A percentile compares a stretch with the other conserved stretches of the same genome.
Conservation (phyloP, 805 yeast genomes). For the Candida insectorum region DNA sequence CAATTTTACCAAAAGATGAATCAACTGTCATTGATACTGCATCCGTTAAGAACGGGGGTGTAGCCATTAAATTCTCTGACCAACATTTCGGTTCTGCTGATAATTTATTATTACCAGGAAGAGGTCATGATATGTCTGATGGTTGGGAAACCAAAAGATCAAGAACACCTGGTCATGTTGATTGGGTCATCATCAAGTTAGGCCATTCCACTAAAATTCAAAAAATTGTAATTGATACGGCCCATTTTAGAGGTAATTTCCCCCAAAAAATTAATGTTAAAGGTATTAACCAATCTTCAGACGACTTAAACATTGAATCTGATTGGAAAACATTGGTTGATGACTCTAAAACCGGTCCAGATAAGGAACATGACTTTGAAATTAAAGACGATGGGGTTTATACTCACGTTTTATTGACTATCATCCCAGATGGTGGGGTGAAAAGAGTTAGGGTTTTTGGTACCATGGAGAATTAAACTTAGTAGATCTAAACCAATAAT, state of each 20-base stretch:
- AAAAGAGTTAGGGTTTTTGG: slow-evolving; percentile 88
- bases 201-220: slow-evolving; percentile 62
- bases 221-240: slow-evolving; percentile 78
- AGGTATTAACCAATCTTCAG: slow-evolving; percentile 42
- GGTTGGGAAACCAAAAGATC: slow-evolving; percentile 98
- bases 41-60: slow-evolving; percentile 82
- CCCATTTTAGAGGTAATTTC: slow-evolving; percentile 91
- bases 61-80: slow-evolving; percentile 77
- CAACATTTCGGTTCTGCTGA: slow-evolving; percentile 94
- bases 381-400: slow-evolving; percentile 29
- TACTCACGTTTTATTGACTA: slow-evolving; percentile 74
- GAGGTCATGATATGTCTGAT: slow-evolving; percentile 95
- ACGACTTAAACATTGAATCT: slow-evolving; percentile 37
- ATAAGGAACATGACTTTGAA: slow-evolving; percentile 66
- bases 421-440: slow-evolving; percentile 97
- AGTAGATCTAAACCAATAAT: not conserved
- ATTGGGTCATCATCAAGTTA: slow-evolving; percentile 84
- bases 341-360: slow-evolving; percentile 76
- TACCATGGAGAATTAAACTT: slow-evolving; percentile 17
- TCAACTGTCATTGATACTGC: slow-evolving; percentile 62
- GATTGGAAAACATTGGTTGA: slow-evolving; percentile 66
- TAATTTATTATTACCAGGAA: slow-evolving; percentile 85
- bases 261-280: slow-evolving; percentile 79
- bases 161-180: slow-evolving; percentile 76
- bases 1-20: slow-evolving; percentile 55